Evolutionary conservation across 768 basidiomycete genomes (phyloP).

Genomic region (Naganishia friedmannii): DNA sequence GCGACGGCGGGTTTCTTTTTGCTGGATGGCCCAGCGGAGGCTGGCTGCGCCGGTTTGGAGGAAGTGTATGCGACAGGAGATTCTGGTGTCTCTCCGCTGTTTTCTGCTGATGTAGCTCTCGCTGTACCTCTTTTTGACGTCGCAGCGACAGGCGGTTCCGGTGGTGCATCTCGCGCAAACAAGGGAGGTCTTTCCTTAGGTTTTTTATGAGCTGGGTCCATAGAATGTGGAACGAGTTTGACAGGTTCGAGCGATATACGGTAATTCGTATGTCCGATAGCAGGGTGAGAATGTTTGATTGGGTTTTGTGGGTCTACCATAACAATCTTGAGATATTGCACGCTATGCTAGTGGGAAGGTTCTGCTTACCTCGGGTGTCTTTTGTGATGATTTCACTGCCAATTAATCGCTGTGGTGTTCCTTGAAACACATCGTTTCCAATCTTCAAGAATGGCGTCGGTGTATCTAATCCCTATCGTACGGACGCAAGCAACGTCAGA

Average conservation of each 20-base stretch:
- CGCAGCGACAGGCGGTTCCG: too few relatives aligned
- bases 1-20: neutral
- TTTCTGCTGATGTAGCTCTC: neutral
- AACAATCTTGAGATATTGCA: neutral
- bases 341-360: neutral
- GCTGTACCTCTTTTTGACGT: neutral
- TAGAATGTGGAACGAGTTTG: constrained; percentile 9
- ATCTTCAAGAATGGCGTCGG: constrained; percentile 27
- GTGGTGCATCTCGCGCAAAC: constrained; percentile 12
- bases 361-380: neutral
- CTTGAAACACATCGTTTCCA: constrained; percentile 28
- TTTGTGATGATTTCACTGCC: constrained; percentile 27
- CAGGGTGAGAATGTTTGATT: constrained; percentile 22
- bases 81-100: neutral
- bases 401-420: constrained; percentile 23
- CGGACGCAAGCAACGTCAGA: neutral
- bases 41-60: neutral
- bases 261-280: neutral
- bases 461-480: constrained; percentile 25
- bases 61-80: neutral
- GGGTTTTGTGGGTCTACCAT: constrained; percentile 9
- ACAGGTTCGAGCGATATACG: constrained; percentile 19
- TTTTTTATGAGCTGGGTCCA: neutral
- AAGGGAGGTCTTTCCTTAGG: neutral
- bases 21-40: neutral